These are phyloP conservation scores for Physaria fendleri DNA, from an alignment of 345 rosid species.

Conservation along the genomic window DNA sequence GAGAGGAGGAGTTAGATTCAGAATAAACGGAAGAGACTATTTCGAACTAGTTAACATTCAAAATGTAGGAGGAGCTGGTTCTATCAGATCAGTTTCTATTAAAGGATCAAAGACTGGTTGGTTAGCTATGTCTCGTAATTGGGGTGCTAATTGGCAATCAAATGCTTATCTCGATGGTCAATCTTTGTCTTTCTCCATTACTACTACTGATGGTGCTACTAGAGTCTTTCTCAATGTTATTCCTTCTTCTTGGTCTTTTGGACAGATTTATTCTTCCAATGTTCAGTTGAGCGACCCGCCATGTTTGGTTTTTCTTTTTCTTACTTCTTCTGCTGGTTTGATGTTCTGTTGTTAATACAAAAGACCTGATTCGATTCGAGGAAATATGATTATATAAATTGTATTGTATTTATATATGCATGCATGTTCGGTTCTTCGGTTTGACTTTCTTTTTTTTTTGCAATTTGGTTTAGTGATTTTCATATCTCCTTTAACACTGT, in stretches of 20 bases:
- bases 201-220: slow-evolving; percentile 60
- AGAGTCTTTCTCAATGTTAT: slow-evolving; percentile 39
- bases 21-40: slow-evolving; percentile 70
- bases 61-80: slow-evolving; percentile 77
- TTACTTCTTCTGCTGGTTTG: background rate
- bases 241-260: slow-evolving; percentile 69
- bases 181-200: slow-evolving; percentile 66
- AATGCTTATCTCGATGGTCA: slow-evolving; percentile 76
- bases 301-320: background rate
- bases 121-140: slow-evolving; percentile 81
- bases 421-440: no score
- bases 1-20: slow-evolving; percentile 84
- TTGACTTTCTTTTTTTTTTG: no score
- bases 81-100: slow-evolving; percentile 52
- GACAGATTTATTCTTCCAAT: slow-evolving; percentile 47
- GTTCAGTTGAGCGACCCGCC: slow-evolving; percentile 42
- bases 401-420: slow-evolving; percentile 14
- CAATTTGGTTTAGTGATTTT: no score
- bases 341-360: slow-evolving; percentile 2
- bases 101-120: slow-evolving; percentile 76
- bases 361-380: slow-evolving; percentile 8
- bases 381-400: background rate
- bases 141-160: slow-evolving; percentile 98
- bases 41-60: slow-evolving; percentile 73
- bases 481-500: no score